These are phyloP conservation scores for Coemansia sp. DNA, from an alignment of 192 early-diverging fungal genomes.

Conservation along the genomic window DNA sequence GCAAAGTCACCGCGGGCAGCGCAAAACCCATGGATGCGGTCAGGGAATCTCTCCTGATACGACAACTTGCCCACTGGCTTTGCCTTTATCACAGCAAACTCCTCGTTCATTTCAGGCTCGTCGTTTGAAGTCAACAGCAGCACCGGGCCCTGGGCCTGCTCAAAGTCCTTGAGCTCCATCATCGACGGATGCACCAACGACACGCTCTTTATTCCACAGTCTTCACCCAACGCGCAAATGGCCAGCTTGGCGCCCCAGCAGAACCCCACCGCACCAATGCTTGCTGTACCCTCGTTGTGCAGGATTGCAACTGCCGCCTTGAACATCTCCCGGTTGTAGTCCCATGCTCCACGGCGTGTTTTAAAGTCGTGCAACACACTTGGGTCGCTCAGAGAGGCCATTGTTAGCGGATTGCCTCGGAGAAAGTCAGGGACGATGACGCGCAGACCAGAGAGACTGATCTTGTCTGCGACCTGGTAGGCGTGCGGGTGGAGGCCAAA, in stretches of 20 bases:
- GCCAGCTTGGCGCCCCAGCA: slow-evolving; percentile 68
- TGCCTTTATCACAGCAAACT: slow-evolving; percentile 3
- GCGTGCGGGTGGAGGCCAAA: slow-evolving; percentile 59
- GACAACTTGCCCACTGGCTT: slow-evolving; percentile 30
- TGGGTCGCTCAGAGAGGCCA: slow-evolving; percentile 21
- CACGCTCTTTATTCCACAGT: slow-evolving; percentile 48
- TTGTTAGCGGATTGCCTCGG: slow-evolving; percentile 38
- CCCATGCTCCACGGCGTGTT: slow-evolving; percentile 12
- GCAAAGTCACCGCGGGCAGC: slow-evolving; percentile 51
- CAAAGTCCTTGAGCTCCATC: slow-evolving; percentile 50
- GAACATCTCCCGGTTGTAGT: slow-evolving; percentile 15
- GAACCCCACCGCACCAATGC: slow-evolving; percentile 61
- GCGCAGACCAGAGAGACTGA: slow-evolving; percentile 51
- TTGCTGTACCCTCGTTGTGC: slow-evolving; percentile 41
- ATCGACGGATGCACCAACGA: slow-evolving; percentile 61
- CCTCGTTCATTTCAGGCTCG: neutral
- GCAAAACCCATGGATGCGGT: slow-evolving; percentile 41
- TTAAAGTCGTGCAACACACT: slow-evolving; percentile 34
- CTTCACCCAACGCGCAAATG: slow-evolving; percentile 46
- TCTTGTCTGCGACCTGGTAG: slow-evolving; percentile 59
- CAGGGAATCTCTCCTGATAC: slow-evolving; percentile 43
- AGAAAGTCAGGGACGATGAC: slow-evolving; percentile 64
- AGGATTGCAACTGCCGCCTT: slow-evolving; percentile 37
- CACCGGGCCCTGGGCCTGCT: slow-evolving; percentile 58
- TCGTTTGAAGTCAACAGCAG: slow-evolving; percentile 55